Conservation (phyloP, 2,329 filamentous ascomycete genomes). For the Gnomoniopsis smithogilvyi region DNA sequence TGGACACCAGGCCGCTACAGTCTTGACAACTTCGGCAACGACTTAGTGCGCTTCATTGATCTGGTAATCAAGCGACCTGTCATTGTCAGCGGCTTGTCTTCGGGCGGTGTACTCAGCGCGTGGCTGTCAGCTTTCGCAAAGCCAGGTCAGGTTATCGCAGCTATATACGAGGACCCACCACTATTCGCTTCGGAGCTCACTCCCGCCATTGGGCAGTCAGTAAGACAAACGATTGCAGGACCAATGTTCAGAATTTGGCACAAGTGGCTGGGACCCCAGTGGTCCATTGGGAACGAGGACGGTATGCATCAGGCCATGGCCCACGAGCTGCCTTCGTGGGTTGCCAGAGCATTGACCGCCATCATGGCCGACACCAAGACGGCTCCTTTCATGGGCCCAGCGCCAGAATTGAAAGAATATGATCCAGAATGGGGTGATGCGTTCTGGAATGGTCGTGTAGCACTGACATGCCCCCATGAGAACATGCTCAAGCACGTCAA, state of each 20-base stretch:
- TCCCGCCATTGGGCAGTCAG: constrained; percentile 16
- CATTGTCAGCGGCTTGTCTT: constrained; percentile 18
- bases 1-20: constrained; percentile 21
- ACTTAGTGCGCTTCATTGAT: constrained; percentile 20
- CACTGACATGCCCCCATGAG: constrained; percentile 17
- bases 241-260: constrained; percentile 18
- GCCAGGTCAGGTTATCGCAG: constrained; percentile 16
- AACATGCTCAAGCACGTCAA: constrained; percentile 20
- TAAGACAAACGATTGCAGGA: constrained; percentile 14
- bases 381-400: constrained; percentile 9
- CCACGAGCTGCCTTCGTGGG: constrained; percentile 16
- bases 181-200: constrained; percentile 17
- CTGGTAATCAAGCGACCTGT: constrained; percentile 17
- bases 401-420: constrained; percentile 16
- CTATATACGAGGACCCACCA: constrained; percentile 20
- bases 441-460: constrained; percentile 15
- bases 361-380: constrained; percentile 15
- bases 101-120: constrained; percentile 18
- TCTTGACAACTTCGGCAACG: constrained; percentile 19
- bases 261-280: constrained; percentile 21
- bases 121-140: constrained; percentile 20
- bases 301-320: constrained; percentile 18
- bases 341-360: constrained; percentile 8
- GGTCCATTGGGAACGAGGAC: constrained; percentile 16
- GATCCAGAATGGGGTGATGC: constrained; percentile 18